Percentiles rank a stretch among this genome's conserved stretches.
Evolutionary conservation across 2,329 filamentous ascomycete genomes (phyloP).

Genomic region (Fusarium kyushuense): DNA sequence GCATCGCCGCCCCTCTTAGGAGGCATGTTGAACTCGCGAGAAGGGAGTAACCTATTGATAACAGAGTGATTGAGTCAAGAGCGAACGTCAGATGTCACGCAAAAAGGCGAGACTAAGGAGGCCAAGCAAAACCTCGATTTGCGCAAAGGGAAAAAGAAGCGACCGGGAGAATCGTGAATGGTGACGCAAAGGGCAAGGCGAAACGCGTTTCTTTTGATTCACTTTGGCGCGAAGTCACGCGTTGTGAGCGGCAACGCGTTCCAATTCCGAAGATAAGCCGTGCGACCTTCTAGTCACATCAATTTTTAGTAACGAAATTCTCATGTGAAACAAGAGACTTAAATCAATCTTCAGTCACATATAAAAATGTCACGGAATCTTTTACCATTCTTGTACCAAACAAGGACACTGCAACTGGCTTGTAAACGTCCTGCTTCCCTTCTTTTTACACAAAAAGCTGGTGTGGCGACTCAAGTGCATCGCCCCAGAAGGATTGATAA

Average conservation of each 20-base stretch:
- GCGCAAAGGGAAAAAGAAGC: slow-evolving; percentile 6
- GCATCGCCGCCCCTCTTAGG: slow-evolving; percentile 55
- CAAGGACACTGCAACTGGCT: slow-evolving; percentile 64
- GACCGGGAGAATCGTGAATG: slow-evolving; percentile 18
- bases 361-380: slow-evolving; percentile 62
- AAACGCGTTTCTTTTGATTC: slow-evolving; percentile 45
- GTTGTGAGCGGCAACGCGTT: slow-evolving; percentile 21
- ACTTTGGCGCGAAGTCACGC: slow-evolving; percentile 52
- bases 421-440: slow-evolving; percentile 46
- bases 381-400: slow-evolving; percentile 79
- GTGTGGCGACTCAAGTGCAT: slow-evolving; percentile 31
- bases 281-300: neutral
- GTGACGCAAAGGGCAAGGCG: slow-evolving; percentile 31
- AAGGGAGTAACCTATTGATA: too few species aligned
- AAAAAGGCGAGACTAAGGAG: neutral
- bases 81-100: neutral
- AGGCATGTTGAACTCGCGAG: slow-evolving; percentile 53
- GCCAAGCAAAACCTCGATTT: neutral
- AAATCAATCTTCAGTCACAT: neutral
- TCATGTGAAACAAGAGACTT: slow-evolving; percentile 20
- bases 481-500: slow-evolving; percentile 46
- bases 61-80: too few species aligned
- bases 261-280: slow-evolving; percentile 42
- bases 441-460: slow-evolving; percentile 38
- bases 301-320: slow-evolving; percentile 33